These are phyloP conservation scores for Podospora sp. DNA, from an alignment of 495 filamentous ascomycete species.

Conservation along the genomic window DNA sequence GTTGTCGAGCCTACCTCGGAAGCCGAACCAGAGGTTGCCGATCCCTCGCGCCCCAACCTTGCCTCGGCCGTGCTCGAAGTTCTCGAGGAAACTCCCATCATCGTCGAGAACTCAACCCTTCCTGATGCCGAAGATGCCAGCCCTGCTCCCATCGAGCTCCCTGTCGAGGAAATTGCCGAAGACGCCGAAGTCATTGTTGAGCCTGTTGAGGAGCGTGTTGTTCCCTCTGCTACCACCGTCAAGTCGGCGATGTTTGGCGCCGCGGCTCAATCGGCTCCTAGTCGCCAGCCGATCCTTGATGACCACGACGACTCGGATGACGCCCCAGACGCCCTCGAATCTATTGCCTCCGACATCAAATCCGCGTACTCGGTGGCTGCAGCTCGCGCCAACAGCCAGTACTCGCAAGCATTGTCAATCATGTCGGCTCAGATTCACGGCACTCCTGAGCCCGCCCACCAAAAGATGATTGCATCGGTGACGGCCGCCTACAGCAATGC, in stretches of 20 bases:
- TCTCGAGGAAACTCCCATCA: constrained; percentile 28
- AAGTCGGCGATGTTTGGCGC: constrained; percentile 50
- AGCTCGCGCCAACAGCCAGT: constrained; percentile 62
- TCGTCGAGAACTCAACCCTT: constrained; percentile 32
- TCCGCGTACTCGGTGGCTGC: constrained; percentile 65
- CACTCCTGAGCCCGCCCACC: constrained; percentile 62
- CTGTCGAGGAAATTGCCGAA: constrained; percentile 24
- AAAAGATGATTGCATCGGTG: constrained; percentile 65
- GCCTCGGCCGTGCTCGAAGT: constrained; percentile 29
- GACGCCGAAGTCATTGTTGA: constrained; percentile 4
- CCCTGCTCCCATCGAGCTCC: constrained; percentile 54
- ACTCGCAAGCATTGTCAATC: constrained; percentile 66
- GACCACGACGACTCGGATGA: constrained; percentile 51
- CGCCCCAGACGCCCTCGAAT: constrained; percentile 65
- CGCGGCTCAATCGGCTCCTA: constrained; percentile 48
- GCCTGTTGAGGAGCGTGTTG: constrained; percentile 1
- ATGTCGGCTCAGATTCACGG: constrained; percentile 68
- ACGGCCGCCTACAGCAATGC: constrained; percentile 70
- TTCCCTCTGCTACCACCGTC: constrained; percentile 24
- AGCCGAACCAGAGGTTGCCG: constrained; percentile 13
- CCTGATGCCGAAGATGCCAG: constrained; percentile 49
- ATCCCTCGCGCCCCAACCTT: constrained; percentile 23
- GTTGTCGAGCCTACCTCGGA: constrained; percentile 29
- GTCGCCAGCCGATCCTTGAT: constrained; percentile 36
- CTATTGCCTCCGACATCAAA: constrained; percentile 52